These are phyloP conservation scores for Kwoniella sp. DNA, from an alignment of 768 basidiomycete genomes.

Conservation along the genomic window DNA sequence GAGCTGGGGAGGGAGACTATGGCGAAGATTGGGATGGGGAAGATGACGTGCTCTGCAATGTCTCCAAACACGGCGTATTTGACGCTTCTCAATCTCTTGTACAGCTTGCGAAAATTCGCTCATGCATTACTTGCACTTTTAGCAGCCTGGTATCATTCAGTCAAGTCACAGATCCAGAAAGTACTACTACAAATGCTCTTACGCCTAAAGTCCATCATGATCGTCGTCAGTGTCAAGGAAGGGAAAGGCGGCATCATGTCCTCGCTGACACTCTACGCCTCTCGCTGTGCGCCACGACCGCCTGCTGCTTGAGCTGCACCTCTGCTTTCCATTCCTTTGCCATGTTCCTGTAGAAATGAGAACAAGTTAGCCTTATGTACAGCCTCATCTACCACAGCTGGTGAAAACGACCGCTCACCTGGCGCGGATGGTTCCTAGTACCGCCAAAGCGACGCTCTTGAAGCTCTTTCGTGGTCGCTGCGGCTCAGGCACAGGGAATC, in stretches of 20 bases:
- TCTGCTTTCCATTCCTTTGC: slow-evolving; percentile 33
- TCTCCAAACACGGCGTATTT: too few relatives aligned
- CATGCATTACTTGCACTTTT: too few relatives aligned
- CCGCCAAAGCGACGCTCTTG: slow-evolving; percentile 42
- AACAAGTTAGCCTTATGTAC: neutral
- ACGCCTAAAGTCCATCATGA: too few relatives aligned
- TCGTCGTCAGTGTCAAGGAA: too few relatives aligned
- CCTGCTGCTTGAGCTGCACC: slow-evolving; percentile 20
- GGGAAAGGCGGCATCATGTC: slow-evolving; percentile 6
- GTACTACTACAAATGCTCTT: too few relatives aligned
- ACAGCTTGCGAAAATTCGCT: too few relatives aligned
- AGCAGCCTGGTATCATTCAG: too few relatives aligned
- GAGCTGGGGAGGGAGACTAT: slow-evolving; percentile 2
- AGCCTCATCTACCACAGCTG: too few relatives aligned
- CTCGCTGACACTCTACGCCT: slow-evolving; percentile 22
- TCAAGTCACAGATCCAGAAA: too few relatives aligned
- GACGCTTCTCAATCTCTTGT: too few relatives aligned
- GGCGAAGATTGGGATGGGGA: slow-evolving; percentile 9
- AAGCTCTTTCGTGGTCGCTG: slow-evolving; percentile 19
- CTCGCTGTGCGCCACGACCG: slow-evolving; percentile 18
- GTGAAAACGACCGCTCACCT: slow-evolving; percentile 22
- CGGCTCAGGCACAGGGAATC: slow-evolving; percentile 35
- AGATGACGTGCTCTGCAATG: too few relatives aligned
- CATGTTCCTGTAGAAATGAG: slow-evolving; percentile 25
- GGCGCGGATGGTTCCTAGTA: slow-evolving; percentile 35